These are phyloP conservation scores for Bothriochloa decipiens DNA, from an alignment of 176 grass and related monocot species.

Conservation along the genomic window DNA sequence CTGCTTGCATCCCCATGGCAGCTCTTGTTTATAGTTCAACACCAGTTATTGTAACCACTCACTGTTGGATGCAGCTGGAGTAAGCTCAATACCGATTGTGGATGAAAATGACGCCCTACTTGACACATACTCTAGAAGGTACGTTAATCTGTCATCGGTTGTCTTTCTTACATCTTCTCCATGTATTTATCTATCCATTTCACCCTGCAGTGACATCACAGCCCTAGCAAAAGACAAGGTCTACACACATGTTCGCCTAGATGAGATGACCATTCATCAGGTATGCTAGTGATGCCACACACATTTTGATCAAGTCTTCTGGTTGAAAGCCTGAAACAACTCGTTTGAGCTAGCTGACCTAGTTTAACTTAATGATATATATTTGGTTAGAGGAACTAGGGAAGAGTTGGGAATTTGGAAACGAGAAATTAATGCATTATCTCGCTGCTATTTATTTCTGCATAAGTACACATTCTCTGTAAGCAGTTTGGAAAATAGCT, in stretches of 20 bases:
- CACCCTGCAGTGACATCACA: constrained; percentile 90
- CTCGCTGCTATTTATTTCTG: background rate
- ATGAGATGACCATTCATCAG: constrained; percentile 95
- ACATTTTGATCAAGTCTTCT: background rate
- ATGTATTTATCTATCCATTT: constrained; percentile 35
- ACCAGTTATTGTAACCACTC: too few relatives aligned
- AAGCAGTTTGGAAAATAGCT: background rate
- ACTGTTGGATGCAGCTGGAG: constrained; percentile 84
- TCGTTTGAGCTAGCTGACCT: background rate
- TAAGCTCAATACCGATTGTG: constrained; percentile 95
- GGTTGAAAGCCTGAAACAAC: background rate
- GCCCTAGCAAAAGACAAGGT: constrained; percentile 97
- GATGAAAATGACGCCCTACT: constrained; percentile 93
- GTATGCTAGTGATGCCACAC: constrained; percentile 40
- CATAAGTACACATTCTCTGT: background rate
- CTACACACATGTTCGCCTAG: constrained; percentile 86
- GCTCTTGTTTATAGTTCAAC: background rate
- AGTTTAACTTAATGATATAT: background rate
- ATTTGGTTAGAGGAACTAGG: background rate
- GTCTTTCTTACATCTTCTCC: background rate
- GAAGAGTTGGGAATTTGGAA: constrained; percentile 19
- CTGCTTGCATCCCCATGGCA: constrained; percentile 23
- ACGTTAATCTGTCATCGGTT: background rate
- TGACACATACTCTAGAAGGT: constrained; percentile 99
- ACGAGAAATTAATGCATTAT: background rate